These are phyloP conservation scores for Spirogloea muscicola DNA, from an alignment of 139 green algal species.

Conservation along the genomic window DNA sequence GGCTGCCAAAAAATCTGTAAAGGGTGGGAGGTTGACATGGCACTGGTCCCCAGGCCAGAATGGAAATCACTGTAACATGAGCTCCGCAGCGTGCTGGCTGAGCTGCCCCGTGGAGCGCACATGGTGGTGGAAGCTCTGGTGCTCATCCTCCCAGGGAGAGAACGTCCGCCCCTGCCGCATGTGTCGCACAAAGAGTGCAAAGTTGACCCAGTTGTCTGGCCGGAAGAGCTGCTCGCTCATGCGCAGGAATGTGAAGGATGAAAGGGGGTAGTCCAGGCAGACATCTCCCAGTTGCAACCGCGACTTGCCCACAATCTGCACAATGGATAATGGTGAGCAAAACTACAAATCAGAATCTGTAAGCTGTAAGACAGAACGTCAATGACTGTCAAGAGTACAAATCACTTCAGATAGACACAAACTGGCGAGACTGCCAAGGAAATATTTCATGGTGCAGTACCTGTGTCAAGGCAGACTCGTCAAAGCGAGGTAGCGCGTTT, in stretches of 20 bases:
- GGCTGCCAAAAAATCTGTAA: too few relatives aligned
- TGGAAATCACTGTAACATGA: constrained; percentile 33
- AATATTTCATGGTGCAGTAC: too few relatives aligned
- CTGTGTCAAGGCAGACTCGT: constrained; percentile 27
- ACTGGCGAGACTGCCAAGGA: too few relatives aligned
- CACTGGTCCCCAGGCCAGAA: too few relatives aligned
- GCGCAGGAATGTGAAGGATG: constrained; percentile 51
- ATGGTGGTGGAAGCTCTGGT: constrained; percentile 9
- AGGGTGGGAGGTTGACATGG: too few relatives aligned
- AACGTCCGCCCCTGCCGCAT: constrained; percentile 39
- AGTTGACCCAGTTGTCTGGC: constrained; percentile 48
- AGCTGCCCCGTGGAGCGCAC: constrained; percentile 15
- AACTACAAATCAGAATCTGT: too few relatives aligned
- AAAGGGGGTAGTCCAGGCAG: constrained; percentile 22
- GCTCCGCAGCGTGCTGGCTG: constrained; percentile 18
- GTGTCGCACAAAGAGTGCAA: constrained; percentile 45
- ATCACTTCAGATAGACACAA: too few relatives aligned
- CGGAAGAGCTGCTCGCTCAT: constrained; percentile 47
- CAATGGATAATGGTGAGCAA: too few relatives aligned
- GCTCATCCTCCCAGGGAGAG: constrained; percentile 21
- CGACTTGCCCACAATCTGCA: constrained; percentile 42
- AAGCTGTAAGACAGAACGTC: too few relatives aligned
- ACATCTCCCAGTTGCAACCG: constrained; percentile 28
- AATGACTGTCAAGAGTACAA: too few relatives aligned
- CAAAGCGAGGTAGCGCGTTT: constrained; percentile 94